phyloP scores from a whole-genome alignment of 2,329 filamentous ascomycete genomes.

The Didymella pomorum region DNA sequence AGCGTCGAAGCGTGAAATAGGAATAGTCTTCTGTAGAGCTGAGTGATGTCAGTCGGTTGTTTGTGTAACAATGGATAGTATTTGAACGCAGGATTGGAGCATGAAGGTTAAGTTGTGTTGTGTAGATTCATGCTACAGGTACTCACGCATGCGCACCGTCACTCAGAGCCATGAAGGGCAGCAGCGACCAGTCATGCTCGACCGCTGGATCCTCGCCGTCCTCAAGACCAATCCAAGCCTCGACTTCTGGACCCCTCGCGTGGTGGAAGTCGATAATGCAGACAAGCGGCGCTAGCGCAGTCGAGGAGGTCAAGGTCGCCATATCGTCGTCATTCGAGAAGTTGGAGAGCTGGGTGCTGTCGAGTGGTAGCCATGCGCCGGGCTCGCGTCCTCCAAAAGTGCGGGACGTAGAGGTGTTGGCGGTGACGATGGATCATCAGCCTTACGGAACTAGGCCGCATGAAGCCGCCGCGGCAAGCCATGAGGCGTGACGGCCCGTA shows the following conservation, averaged over 20 bases:
- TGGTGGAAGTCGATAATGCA: conserved; percentile 64
- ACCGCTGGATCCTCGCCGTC: conserved; percentile 79
- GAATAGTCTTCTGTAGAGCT: conserved; percentile 95
- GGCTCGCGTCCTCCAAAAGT: conserved; percentile 29
- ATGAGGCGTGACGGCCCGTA: conserved; percentile 15
- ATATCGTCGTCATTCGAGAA: conserved; percentile 43
- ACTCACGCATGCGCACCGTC: conserved; percentile 89
- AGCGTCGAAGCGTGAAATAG: conserved; percentile 88
- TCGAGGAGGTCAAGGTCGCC: conserved; percentile 42
- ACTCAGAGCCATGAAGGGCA: conserved; percentile 96
- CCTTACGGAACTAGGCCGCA: conserved; percentile 31
- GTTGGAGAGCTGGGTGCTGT: conserved; percentile 9
- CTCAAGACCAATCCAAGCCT: conserved; percentile 83
- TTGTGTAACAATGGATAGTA: not conserved
- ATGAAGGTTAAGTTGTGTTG: conserved; percentile 44
- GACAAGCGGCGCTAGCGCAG: conserved; percentile 47
- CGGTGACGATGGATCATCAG: conserved; percentile 38
- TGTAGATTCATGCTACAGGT: conserved; percentile 22
- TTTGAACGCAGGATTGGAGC: conserved; percentile 7
- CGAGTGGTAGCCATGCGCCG: conserved; percentile 19
- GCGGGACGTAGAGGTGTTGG: conserved; percentile 32
- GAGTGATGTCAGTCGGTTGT: conserved; percentile 20
- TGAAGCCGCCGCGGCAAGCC: conserved; percentile 27
- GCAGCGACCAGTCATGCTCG: conserved; percentile 87
- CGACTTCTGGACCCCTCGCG: conserved; percentile 83